These are phyloP conservation scores for Geum urbanum DNA, from an alignment of 306 rosid species.

Conservation along the genomic window DNA sequence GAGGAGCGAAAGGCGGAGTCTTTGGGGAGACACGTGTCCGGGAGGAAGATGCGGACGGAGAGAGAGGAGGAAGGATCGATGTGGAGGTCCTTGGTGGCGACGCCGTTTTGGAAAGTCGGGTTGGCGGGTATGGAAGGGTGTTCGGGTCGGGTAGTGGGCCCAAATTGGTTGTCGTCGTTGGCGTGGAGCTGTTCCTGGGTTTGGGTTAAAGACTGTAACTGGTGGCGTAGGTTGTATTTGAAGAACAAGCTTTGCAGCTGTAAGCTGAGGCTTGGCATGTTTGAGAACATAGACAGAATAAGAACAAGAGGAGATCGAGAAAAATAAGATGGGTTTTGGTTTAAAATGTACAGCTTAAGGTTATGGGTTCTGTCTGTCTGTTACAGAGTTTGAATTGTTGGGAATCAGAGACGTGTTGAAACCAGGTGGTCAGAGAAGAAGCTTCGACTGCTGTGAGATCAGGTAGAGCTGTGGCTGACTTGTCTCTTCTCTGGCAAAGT, in stretches of 20 bases:
- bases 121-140: conserved; percentile 55
- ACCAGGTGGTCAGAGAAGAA: conserved; percentile 12
- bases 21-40: conserved; percentile 62
- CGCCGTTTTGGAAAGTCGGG: conserved; percentile 74
- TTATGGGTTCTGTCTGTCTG: neutral
- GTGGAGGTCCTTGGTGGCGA: conserved; percentile 87
- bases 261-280: conserved; percentile 82
- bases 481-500: conserved; percentile 1
- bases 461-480: neutral
- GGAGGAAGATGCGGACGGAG: conserved; percentile 76
- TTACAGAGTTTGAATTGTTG: neutral
- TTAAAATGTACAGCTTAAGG: neutral
- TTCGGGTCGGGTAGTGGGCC: conserved; percentile 66
- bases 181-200: neutral
- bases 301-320: no score
- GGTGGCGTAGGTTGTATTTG: conserved; percentile 71
- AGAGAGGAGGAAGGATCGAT: conserved; percentile 70
- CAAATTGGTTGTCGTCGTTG: conserved; percentile 39
- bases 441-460: neutral
- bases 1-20: conserved; percentile 15
- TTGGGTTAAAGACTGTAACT: conserved; percentile 44
- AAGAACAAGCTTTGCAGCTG: conserved; percentile 85
- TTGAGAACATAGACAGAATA: conserved; percentile 15
- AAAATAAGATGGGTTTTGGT: no score
- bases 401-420: conserved; percentile 11